Base-by-base conservation (phyloP, 1,139 yeast genomes). In the Sugiyamaella novakii region DNA sequence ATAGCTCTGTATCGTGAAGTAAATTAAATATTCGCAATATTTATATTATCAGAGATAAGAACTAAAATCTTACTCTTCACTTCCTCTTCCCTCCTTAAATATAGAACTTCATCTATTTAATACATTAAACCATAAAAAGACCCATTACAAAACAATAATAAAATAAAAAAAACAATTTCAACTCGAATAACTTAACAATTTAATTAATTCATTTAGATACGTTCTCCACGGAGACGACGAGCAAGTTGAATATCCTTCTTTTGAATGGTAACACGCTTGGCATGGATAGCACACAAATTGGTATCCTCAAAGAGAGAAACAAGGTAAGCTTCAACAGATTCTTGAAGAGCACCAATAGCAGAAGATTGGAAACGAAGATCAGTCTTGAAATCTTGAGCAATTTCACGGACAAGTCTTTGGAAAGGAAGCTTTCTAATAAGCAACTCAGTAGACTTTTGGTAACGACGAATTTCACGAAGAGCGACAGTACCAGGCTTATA, bases 401-500 rank as follows among this genome's bases (percentile, higher is more conserved):
- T 87, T 78, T 91, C 97, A 78, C 97, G 85, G 57, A 91, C 97
- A 72, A 91, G 84, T 83, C 98, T 87, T 80, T 91, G 97, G 95
- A 89, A 89, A 59, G 98, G 98, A 67, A 91, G 83, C 79, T 91
- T 89, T 84, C 98, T 88, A 77, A 91, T 89, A 74, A 91, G 83
- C 56, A 91, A 80, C 77, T 91, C 98, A 69, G 97, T 91, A 59
- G 96, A 87, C 78, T 91, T 91, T 80, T 91, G 97, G 83, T 91
- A 91, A 80, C 97, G 88, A 85, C 97, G 88, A 71, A 91, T 91
- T 81, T 91, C 98, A 86, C 97, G 91, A 73, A 91, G 86, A 67
- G 98, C 98, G 70, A 91, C 97, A 71, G 97, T 91, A 89, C 98
- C 98, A 75, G 98, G 98, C 92, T 89, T 91, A 80, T 89, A 91